phyloP scores from a whole-genome alignment of 2,329 filamentous ascomycete species.

The Rhynchosporium graminicola region DNA sequence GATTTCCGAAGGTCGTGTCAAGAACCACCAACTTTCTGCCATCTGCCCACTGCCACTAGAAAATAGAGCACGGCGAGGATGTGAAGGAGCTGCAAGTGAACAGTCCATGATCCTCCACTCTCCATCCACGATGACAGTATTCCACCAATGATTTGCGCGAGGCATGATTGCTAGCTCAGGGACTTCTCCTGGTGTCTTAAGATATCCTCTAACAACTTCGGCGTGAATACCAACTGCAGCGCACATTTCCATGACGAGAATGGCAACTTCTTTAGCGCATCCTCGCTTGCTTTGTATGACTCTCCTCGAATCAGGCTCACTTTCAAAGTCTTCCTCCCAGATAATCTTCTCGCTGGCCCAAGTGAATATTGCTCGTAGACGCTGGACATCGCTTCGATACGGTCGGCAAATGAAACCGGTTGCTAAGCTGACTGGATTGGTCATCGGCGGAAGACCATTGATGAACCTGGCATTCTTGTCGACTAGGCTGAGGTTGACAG shows the following conservation, averaged over 20 bases:
- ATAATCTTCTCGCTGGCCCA: slow-evolving; percentile 94
- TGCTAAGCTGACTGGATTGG: slow-evolving; percentile 78
- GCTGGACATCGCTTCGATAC: slow-evolving; percentile 90
- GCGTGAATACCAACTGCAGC: slow-evolving; percentile 82
- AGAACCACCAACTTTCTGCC: slow-evolving; percentile 91
- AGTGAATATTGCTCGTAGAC: slow-evolving; percentile 90
- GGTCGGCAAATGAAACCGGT: slow-evolving; percentile 92
- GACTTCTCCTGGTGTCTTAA: slow-evolving; percentile 85
- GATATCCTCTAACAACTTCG: slow-evolving; percentile 84
- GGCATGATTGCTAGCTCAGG: slow-evolving; percentile 79
- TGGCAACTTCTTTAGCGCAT: slow-evolving; percentile 86
- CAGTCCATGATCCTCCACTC: slow-evolving; percentile 98
- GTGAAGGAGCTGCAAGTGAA: slow-evolving; percentile 86
- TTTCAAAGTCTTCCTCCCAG: slow-evolving; percentile 95
- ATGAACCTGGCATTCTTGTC: slow-evolving; percentile 96
- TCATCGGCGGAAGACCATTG: slow-evolving; percentile 76
- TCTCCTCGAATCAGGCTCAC: slow-evolving; percentile 76
- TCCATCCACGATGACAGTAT: slow-evolving; percentile 85
- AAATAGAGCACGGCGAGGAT: slow-evolving; percentile 77
- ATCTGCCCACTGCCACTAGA: slow-evolving; percentile 68
- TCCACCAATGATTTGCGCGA: slow-evolving; percentile 97
- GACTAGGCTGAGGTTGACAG: slow-evolving; percentile 79
- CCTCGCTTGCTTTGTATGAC: slow-evolving; percentile 83
- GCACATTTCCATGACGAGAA: slow-evolving; percentile 92
- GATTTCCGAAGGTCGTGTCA: slow-evolving; percentile 82